These are phyloP conservation scores for Aspergillus steynii DNA, from an alignment of 495 filamentous ascomycete species.

Conservation along the genomic window DNA sequence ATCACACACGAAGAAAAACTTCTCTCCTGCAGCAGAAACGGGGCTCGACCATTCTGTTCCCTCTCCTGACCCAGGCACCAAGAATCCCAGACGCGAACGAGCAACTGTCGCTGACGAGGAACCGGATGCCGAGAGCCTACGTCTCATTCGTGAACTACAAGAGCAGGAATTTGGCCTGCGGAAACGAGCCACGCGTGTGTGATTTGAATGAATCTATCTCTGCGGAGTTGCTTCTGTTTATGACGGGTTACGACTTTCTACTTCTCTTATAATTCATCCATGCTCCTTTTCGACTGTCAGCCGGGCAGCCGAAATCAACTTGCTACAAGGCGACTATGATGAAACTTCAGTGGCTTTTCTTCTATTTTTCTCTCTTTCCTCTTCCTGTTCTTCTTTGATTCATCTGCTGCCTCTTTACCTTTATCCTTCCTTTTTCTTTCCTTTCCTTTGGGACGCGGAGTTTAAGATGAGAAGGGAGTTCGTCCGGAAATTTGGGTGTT, in stretches of 20 bases:
- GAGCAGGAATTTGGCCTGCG: conserved; percentile 60
- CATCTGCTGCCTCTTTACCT: conserved; percentile 6
- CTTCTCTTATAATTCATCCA: conserved; percentile 1
- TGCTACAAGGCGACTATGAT: background rate
- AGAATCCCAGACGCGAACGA: conserved; percentile 30
- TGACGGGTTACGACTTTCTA: conserved; percentile 9
- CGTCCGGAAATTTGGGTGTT: conserved; percentile 15
- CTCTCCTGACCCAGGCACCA: conserved; percentile 35
- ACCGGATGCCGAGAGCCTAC: conserved; percentile 54
- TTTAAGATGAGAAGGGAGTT: conserved; percentile 17
- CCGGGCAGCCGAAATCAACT: background rate
- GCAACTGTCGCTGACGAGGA: conserved; percentile 28
- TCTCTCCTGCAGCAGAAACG: conserved; percentile 38
- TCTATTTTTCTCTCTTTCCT: conserved; percentile 16
- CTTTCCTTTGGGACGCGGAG: conserved; percentile 19
- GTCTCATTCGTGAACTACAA: conserved; percentile 57
- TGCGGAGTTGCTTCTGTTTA: conserved; percentile 4
- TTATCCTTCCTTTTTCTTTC: conserved; percentile 9
- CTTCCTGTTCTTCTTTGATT: conserved; percentile 8
- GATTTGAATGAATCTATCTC: conserved; percentile 6
- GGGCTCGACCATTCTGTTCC: conserved; percentile 29
- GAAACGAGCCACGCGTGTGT: conserved; percentile 40
- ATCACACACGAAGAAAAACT: conserved; percentile 39
- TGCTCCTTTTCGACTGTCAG: background rate
- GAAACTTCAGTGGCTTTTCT: conserved; percentile 3